Percentiles rank a stretch among this genome's conserved stretches.
These are phyloP conservation scores for Fusarium burgessii DNA, from an alignment of 2,329 filamentous ascomycete genomes.

Conservation along the genomic window DNA sequence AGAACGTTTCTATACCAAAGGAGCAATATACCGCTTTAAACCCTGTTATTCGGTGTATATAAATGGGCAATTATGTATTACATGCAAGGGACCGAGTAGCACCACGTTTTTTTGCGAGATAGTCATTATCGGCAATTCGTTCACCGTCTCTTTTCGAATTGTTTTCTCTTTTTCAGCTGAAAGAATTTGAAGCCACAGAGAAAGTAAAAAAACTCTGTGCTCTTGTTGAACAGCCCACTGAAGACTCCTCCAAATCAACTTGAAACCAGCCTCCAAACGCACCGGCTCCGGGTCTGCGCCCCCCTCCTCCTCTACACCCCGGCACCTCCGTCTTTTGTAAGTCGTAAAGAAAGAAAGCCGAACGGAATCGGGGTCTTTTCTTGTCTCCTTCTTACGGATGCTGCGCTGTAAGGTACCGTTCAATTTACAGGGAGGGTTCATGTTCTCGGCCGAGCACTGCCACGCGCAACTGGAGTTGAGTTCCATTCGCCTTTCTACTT, in stretches of 20 bases:
- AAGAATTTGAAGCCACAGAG: neutral
- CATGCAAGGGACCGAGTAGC: constrained; percentile 37
- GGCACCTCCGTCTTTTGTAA: constrained; percentile 9
- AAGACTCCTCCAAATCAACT: constrained; percentile 43
- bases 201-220: neutral
- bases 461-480: constrained; percentile 16
- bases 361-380: constrained; percentile 14
- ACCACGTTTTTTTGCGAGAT: constrained; percentile 11
- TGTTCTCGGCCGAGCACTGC: constrained; percentile 46
- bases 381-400: neutral
- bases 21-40: constrained; percentile 22
- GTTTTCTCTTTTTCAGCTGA: constrained; percentile 3
- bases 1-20: constrained; percentile 35
- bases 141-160: constrained; percentile 24
- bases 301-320: constrained; percentile 19
- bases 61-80: constrained; percentile 25
- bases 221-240: constrained; percentile 32
- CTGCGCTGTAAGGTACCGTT: neutral
- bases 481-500: neutral
- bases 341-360: neutral
- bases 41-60: constrained; percentile 20
- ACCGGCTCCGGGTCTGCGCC: constrained; percentile 18
- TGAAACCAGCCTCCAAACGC: constrained; percentile 37
- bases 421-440: constrained; percentile 2
- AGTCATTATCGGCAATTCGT: constrained; percentile 18